These are phyloP conservation scores for Psilocybe sp. DNA, from an alignment of 768 basidiomycete species.

Conservation along the genomic window DNA sequence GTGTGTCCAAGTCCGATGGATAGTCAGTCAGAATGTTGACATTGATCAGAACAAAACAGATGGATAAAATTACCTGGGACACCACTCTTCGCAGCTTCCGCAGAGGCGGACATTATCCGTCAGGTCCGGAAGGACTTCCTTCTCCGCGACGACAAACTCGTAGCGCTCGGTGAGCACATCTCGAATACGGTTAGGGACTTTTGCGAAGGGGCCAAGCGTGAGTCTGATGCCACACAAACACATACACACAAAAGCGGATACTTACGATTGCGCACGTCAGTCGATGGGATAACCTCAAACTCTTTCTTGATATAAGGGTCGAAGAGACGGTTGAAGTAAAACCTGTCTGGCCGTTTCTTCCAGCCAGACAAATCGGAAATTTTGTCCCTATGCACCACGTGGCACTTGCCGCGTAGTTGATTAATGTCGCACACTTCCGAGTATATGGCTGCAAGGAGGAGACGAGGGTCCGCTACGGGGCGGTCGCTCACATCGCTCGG, in stretches of 20 bases:
- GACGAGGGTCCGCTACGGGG: slow-evolving; percentile 83
- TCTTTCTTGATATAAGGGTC: slow-evolving; percentile 98
- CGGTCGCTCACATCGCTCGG: slow-evolving; percentile 95
- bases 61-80: slow-evolving; percentile 65
- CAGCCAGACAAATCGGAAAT: slow-evolving; percentile 89
- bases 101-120: slow-evolving; percentile 86
- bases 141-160: slow-evolving; percentile 94
- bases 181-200: slow-evolving; percentile 82
- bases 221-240: slow-evolving; percentile 14
- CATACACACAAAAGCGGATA: slow-evolving; percentile 21
- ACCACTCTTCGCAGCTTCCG: slow-evolving; percentile 85
- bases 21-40: neutral
- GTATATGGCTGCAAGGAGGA: slow-evolving; percentile 93
- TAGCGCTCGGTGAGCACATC: slow-evolving; percentile 78
- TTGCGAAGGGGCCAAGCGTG: slow-evolving; percentile 19
- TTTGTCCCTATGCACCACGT: slow-evolving; percentile 93
- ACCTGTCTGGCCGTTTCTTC: slow-evolving; percentile 93
- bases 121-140: slow-evolving; percentile 87
- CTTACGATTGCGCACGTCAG: slow-evolving; percentile 87
- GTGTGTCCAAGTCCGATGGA: slow-evolving; percentile 3
- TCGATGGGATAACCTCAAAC: slow-evolving; percentile 90
- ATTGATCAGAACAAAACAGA: neutral
- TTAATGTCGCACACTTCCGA: slow-evolving; percentile 94
- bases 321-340: slow-evolving; percentile 94
- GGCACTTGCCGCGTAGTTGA: slow-evolving; percentile 90